These are phyloP conservation scores for Candida qinlingensis DNA, from an alignment of 805 yeast species.

Conservation along the genomic window DNA sequence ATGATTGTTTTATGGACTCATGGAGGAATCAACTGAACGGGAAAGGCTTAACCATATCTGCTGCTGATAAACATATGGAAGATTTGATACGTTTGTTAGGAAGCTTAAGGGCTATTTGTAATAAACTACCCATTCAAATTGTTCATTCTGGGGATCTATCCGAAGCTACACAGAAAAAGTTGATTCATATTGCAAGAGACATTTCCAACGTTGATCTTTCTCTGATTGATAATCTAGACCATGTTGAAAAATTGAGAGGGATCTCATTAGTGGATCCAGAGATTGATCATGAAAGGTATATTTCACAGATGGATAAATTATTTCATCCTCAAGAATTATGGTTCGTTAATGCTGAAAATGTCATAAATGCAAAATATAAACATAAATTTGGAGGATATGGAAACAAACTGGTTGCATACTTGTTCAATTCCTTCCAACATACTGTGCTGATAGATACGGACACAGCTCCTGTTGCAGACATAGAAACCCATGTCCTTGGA, in stretches of 20 bases:
- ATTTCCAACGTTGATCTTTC: conserved; percentile 2
- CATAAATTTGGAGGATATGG: conserved; percentile 33
- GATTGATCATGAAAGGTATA: neutral
- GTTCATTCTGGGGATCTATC: conserved; percentile 33
- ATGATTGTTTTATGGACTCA: conserved; percentile 24
- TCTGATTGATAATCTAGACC: too few relatives aligned
- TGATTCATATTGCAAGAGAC: conserved; percentile 30
- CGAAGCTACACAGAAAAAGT: conserved; percentile 23
- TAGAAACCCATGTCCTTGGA: conserved; percentile 30
- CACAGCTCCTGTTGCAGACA: conserved; percentile 38
- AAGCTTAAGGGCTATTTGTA: conserved; percentile 31
- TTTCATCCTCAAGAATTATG: conserved; percentile 33
- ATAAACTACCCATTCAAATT: conserved; percentile 36
- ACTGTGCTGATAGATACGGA: conserved; percentile 49
- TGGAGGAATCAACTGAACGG: conserved; percentile 28
- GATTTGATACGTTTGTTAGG: conserved; percentile 33
- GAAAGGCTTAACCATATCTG: conserved; percentile 29
- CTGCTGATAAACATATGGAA: conserved; percentile 25
- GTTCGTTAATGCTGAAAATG: conserved; percentile 32
- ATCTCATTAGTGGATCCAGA: neutral
- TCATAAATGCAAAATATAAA: conserved; percentile 16
- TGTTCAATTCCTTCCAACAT: conserved; percentile 46
- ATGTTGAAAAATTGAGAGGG: conserved; percentile 10
- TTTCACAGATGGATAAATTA: conserved; percentile 7
- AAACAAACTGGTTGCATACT: conserved; percentile 43